phyloP scores from a whole-genome alignment of 345 rosid species.

The Microcos paniculata region DNA sequence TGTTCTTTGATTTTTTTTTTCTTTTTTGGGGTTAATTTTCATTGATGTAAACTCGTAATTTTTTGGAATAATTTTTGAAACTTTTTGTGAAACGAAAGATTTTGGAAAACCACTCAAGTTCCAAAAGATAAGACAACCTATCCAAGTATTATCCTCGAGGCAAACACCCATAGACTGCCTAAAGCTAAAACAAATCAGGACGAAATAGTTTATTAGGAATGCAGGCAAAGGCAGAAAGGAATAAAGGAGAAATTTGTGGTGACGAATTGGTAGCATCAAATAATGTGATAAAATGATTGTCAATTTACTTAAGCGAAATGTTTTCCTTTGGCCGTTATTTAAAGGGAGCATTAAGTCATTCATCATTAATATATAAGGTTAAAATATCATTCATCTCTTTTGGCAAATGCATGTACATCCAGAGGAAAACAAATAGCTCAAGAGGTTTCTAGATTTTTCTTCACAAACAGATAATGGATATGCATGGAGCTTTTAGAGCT shows the following conservation, averaged over 20 bases:
- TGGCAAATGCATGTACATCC: neutral
- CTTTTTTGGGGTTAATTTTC: neutral
- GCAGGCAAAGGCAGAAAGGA: neutral
- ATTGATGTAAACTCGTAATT: slow-evolving; percentile 8
- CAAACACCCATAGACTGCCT: too few relatives aligned
- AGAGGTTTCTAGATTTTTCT: neutral
- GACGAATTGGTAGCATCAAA: too few relatives aligned
- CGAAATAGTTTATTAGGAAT: too few relatives aligned
- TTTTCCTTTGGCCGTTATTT: too few relatives aligned
- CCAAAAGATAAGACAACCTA: neutral
- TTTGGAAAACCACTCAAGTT: neutral
- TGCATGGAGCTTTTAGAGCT: neutral
- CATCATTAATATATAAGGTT: neutral
- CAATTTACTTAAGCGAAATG: too few relatives aligned
- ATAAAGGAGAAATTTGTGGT: too few relatives aligned
- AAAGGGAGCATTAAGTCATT: neutral
- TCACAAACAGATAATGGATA: neutral
- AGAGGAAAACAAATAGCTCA: neutral
- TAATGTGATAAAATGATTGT: too few relatives aligned
- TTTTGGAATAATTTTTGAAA: slow-evolving; percentile 16
- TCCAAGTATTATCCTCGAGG: neutral
- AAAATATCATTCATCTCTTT: neutral
- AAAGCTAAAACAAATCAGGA: neutral
- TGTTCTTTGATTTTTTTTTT: slow-evolving; percentile 14
- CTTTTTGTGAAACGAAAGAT: slow-evolving; percentile 9